A percentile compares a stretch with the other conserved stretches of the same genome.
Conservation (phyloP, 805 yeast species). For the Wickerhamomyces mucosus region DNA sequence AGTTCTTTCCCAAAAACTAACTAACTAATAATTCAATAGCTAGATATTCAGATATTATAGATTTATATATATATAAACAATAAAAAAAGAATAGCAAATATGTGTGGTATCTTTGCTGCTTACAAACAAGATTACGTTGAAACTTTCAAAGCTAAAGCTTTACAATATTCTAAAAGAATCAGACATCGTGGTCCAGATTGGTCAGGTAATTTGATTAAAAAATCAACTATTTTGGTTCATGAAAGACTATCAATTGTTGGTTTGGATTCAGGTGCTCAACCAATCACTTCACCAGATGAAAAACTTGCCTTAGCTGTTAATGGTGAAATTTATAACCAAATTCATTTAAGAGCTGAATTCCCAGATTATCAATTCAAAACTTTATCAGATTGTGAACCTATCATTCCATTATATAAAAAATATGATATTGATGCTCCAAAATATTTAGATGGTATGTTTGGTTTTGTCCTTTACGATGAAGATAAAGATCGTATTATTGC, state of each 20-base stretch:
- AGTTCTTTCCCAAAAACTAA: no score
- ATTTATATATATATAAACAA: no score
- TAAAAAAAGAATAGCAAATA: no score
- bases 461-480: constrained; percentile 84
- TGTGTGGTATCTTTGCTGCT: constrained; percentile 99
- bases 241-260: constrained; percentile 98
- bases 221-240: constrained; percentile 79
- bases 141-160: constrained; percentile 76
- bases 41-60: no score
- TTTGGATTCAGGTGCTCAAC: constrained; percentile 96
- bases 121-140: constrained; percentile 74
- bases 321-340: constrained; percentile 98
- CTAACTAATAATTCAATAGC: no score
- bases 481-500: constrained; percentile 82
- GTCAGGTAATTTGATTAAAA: constrained; percentile 81
- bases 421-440: constrained; percentile 88
- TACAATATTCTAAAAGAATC: constrained; percentile 83
- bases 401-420: constrained; percentile 84
- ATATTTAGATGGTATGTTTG: constrained; percentile 95
- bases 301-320: constrained; percentile 74
- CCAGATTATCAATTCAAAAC: constrained; percentile 72
- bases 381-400: constrained; percentile 93
- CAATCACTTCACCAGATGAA: constrained; percentile 75
- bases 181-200: constrained; percentile 99
- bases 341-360: constrained; percentile 71